Base-by-base conservation (phyloP, 2,329 filamentous ascomycete species). In the Pleurostoma richardsiae region DNA sequence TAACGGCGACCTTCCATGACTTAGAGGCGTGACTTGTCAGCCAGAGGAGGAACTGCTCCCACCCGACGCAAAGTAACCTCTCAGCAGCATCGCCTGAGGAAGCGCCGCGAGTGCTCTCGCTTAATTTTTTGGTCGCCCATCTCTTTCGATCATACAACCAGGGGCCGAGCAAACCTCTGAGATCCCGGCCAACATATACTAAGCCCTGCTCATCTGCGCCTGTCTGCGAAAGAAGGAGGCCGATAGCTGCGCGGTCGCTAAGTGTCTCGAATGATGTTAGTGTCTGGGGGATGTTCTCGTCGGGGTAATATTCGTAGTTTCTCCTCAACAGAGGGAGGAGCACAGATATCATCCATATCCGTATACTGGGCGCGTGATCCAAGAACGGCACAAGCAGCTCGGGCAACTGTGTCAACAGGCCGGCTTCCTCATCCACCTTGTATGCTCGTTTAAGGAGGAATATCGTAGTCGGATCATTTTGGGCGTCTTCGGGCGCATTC, bases 31-130 rank as follows among this genome's bases (percentile, higher is more conserved):
- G 79, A 3, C 67, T 59, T 10, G 77, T 71, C 38, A 92, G 71
- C 86, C 86, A 91, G 46, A 77, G 71, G 44, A 87, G 80, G 4
- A 85, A 71, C 52, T 79, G 73, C 51, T 88, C 82, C 86, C 86
- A 91, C 6, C 82, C 85, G 39, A 76, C 62, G 63, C 79, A 75
- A 47, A 70, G 63, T 43, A 64, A 47, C 11, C 55, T 55, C 40
- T 59, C 51, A 30, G 57, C 52, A 10, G 56, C 46, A 41, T 50
- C 30, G 30, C 53, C 42, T 7, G 48, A 42, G 19, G 53, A 50
- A 4, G 49, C 61, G 66, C 42, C 19, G 43, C 41, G 26, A 43
- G 49, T n/a, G 29, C 27, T 10, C 42, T 11, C 41, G 52, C 66
- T 61, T 36, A 36, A n/a, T 45, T 40, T 48, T 4, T 49, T 54